Conservation (phyloP, 768 basidiomycete species). For the Tubosaeta sp. region DNA sequence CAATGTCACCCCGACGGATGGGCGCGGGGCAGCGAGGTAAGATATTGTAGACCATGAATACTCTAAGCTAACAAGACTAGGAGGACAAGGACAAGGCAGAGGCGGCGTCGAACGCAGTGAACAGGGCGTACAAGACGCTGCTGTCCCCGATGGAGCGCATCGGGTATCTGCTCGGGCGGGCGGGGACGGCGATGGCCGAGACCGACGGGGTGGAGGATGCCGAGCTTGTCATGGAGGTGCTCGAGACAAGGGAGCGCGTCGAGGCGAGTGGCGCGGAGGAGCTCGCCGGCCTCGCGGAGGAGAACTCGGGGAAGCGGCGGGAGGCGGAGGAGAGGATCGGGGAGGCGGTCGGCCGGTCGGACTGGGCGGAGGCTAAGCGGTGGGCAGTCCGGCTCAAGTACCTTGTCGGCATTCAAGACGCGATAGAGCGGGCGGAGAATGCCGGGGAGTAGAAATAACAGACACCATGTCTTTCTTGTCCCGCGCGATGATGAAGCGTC, state of each 20-base stretch:
- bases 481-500: slow-evolving; percentile 9
- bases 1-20: slow-evolving; percentile 86
- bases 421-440: slow-evolving; percentile 21
- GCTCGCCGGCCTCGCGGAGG: slow-evolving; percentile 46
- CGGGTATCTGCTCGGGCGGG: slow-evolving; percentile 71
- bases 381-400: slow-evolving; percentile 72
- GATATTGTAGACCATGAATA: slow-evolving; percentile 7
- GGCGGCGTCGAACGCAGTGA: slow-evolving; percentile 65
- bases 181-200: slow-evolving; percentile 59
- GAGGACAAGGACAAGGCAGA: slow-evolving; percentile 20
- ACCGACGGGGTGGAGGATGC: slow-evolving; percentile 69
- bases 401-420: slow-evolving; percentile 54
- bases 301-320: slow-evolving; percentile 58
- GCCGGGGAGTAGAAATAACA: slow-evolving; percentile 10
- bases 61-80: slow-evolving; percentile 15
- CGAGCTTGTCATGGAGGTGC: slow-evolving; percentile 67
- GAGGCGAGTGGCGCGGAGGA: slow-evolving; percentile 51
- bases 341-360: slow-evolving; percentile 42
- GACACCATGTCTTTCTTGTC: background rate
- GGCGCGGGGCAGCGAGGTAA: slow-evolving; percentile 61
- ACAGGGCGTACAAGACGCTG: slow-evolving; percentile 78
- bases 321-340: slow-evolving; percentile 45
- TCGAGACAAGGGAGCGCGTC: slow-evolving; percentile 75
- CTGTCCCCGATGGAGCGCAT: slow-evolving; percentile 68
- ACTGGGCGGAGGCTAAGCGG: slow-evolving; percentile 55